These are phyloP conservation scores for Daldinia decipiens DNA, from an alignment of 495 filamentous ascomycete genomes.

Conservation along the genomic window DNA sequence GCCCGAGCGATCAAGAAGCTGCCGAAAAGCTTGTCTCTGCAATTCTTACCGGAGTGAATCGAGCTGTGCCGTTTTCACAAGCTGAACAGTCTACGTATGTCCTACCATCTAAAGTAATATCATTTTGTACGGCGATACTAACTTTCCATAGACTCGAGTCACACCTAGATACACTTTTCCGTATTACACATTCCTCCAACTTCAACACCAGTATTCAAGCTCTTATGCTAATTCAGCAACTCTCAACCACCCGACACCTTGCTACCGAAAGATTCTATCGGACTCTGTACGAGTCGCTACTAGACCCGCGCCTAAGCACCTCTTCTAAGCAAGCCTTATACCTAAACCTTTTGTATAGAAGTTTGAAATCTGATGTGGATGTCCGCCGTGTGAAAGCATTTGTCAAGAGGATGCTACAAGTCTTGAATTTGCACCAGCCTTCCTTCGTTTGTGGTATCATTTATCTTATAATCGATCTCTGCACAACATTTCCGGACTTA, in stretches of 20 bases:
- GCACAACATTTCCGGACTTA: conserved; percentile 77
- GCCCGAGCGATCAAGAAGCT: conserved; percentile 60
- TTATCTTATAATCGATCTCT: conserved; percentile 85
- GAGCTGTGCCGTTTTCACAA: conserved; percentile 90
- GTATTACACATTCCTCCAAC: conserved; percentile 95
- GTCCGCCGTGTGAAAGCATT: conserved; percentile 93
- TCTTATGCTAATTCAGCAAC: conserved; percentile 93
- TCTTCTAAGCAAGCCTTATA: conserved; percentile 97
- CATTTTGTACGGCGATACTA: conserved; percentile 38
- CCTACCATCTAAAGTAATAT: conserved; percentile 7
- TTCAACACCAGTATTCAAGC: conserved; percentile 99
- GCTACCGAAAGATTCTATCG: conserved; percentile 91
- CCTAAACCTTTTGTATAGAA: conserved; percentile 87
- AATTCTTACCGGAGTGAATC: conserved; percentile 92
- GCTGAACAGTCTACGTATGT: conserved; percentile 77
- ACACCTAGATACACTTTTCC: conserved; percentile 92
- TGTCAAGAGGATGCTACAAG: conserved; percentile 88
- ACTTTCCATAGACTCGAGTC: conserved; percentile 70
- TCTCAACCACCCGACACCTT: conserved; percentile 78
- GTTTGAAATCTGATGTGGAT: conserved; percentile 86
- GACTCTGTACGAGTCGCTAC: conserved; percentile 91
- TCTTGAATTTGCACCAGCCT: conserved; percentile 87
- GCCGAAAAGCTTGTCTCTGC: conserved; percentile 91
- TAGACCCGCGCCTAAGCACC: conserved; percentile 85
- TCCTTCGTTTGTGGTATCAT: conserved; percentile 90